These are phyloP conservation scores for Fusarium coffeatum DNA, from an alignment of 2,329 filamentous ascomycete genomes.

Conservation along the genomic window DNA sequence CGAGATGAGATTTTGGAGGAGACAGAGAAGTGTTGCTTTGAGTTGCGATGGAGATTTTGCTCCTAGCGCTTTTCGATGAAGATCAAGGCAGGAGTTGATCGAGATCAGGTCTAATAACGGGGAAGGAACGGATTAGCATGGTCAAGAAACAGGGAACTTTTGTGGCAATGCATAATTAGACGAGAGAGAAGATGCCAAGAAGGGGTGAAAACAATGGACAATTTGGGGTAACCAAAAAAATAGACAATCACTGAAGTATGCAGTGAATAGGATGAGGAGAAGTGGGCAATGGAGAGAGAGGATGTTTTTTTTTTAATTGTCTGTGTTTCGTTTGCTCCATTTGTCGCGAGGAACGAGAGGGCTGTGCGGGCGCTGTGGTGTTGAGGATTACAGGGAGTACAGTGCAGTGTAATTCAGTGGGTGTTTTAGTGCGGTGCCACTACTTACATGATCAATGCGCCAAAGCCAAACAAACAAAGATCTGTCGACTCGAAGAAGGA, in stretches of 20 bases:
- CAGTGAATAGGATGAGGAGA: not conserved
- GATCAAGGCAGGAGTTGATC: slow-evolving; percentile 33
- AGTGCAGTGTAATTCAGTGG: slow-evolving; percentile 15
- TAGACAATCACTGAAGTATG: not conserved
- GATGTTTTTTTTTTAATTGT: slow-evolving; percentile 8
- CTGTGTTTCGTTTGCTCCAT: slow-evolving; percentile 1
- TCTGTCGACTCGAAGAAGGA: slow-evolving; percentile 29
- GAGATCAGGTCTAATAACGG: slow-evolving; percentile 30
- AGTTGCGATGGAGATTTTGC: slow-evolving; percentile 3
- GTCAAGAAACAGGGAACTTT: slow-evolving; percentile 27
- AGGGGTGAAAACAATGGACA: not conserved
- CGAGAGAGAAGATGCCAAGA: not conserved
- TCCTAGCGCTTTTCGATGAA: slow-evolving; percentile 40
- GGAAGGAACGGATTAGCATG: slow-evolving; percentile 45
- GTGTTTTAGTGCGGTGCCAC: slow-evolving; percentile 1
- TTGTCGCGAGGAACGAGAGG: slow-evolving; percentile 5
- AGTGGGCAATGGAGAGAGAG: not conserved
- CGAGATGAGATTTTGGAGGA: slow-evolving; percentile 15
- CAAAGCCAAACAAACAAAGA: slow-evolving; percentile 21
- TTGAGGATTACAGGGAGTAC: slow-evolving; percentile 11
- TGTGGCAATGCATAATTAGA: slow-evolving; percentile 23
- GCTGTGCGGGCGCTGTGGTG: slow-evolving; percentile 4
- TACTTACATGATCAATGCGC: slow-evolving; percentile 42
- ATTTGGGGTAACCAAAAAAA: not conserved
- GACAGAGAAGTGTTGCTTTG: not conserved